Base-by-base conservation (phyloP, 345 rosid genomes). In the Sapria himalayana region DNA sequence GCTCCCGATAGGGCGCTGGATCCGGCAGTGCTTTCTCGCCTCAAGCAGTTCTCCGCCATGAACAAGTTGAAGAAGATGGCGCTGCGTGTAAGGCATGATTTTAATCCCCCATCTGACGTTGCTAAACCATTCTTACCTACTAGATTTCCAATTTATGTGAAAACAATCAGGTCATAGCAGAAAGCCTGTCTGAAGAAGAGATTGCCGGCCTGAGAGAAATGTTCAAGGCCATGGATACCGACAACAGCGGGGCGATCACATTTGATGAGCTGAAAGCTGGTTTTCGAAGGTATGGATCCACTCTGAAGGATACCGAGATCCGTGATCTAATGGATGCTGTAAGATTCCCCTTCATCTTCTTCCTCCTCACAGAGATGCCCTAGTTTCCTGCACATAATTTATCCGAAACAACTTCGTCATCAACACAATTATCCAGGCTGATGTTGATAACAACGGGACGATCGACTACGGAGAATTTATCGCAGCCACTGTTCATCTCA, bases 11-110 rank as follows among this genome's bases (percentile, higher is more conserved):
- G 70, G 56, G 63, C 92, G 11, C 61, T 86, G 18, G 94, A 86
- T 64, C 70, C 97, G 9, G 97, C 97, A 38, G 92, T 86, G 39
- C 93, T 86, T 55, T 81, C 97, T 48, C 92, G 97, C 43, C 82
- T 86, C 51, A 86, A 81, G 57, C 81, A 74, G 57, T 86, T 86
- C 71, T 86, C 97, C 38, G 94, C 94, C 15, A 86, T 86, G 97
- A 86, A 86, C 62, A 86, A 81, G 67, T 60, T 86, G 48, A 86
- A 86, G 73, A 85, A 86, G 69, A 86, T 86, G 97, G 97, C 97
- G 64, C 59, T 86, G 58, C 57, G 92, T 64, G 97, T 81, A 67
- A 55, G 74, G 15, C 17, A n/a, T 25, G 22, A 14, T n/a, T n/a
- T n/a, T n/a, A n/a, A n/a, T n/a, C n/a, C n/a, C n/a, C n/a, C n/a